phyloP scores from a whole-genome alignment of 1,284 basidiomycete genomes.

The Kalmanozyma brasiliensis region DNA sequence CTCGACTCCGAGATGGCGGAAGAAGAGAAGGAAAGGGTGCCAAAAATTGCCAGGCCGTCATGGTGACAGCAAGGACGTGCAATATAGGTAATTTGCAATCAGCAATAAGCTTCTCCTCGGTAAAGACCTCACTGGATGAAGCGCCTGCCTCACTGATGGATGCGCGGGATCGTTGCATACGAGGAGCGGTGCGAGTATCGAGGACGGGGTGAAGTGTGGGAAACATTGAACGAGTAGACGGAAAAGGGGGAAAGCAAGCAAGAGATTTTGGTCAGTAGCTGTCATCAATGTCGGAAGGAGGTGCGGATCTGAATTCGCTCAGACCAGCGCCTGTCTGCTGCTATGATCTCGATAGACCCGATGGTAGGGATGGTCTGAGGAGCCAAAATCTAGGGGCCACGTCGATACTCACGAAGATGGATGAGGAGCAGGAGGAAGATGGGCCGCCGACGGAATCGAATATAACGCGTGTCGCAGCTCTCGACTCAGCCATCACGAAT shows the following conservation, averaged over 20 bases:
- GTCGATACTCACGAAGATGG: conserved; percentile 46
- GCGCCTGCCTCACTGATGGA: conserved; percentile 57
- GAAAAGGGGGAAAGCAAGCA: background rate
- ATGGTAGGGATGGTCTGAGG: too few species aligned
- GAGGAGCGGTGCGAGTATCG: background rate
- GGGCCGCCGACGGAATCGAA: background rate
- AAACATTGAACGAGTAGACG: too few species aligned
- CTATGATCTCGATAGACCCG: too few species aligned
- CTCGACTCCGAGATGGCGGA: conserved; percentile 9
- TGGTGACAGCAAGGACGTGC: conserved; percentile 60
- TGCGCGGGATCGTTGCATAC: conserved; percentile 13
- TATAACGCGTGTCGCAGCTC: conserved; percentile 13
- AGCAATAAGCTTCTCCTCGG: conserved; percentile 65
- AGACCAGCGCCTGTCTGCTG: too few species aligned
- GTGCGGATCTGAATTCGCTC: too few species aligned
- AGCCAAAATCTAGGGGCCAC: conserved; percentile 9
- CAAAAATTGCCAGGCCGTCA: conserved; percentile 64
- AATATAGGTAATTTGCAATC: conserved; percentile 66
- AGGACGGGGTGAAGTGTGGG: too few species aligned
- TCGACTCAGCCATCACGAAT: conserved; percentile 21
- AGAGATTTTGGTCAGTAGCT: conserved; percentile 2
- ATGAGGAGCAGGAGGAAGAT: conserved; percentile 15
- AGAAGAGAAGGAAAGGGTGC: conserved; percentile 40
- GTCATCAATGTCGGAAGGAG: background rate
- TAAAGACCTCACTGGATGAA: conserved; percentile 65